These are phyloP conservation scores for Phytophthora foliorum DNA, from an alignment of 352 stramenopile genomes.

Conservation along the genomic window DNA sequence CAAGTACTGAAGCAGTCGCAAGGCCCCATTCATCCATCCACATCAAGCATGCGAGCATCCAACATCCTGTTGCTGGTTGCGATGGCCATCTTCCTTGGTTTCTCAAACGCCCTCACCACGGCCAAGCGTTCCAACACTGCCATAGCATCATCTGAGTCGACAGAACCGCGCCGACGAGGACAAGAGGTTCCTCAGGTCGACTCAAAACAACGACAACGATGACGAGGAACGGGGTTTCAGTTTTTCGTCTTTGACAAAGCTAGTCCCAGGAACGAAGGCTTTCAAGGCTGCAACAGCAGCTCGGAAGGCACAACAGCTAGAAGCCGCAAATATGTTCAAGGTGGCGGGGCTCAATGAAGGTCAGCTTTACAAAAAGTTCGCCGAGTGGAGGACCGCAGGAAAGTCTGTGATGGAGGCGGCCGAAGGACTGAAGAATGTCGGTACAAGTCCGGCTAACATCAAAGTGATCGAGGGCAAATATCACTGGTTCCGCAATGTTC, in stretches of 20 bases:
- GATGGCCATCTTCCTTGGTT: not conserved
- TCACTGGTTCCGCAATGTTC: not conserved
- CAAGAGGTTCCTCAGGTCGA: not conserved
- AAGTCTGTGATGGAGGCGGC: not conserved
- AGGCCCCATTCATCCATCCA: no score
- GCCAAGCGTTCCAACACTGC: not conserved
- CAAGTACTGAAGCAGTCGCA: no score
- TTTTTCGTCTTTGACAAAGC: not conserved
- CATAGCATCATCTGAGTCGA: not conserved
- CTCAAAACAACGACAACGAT: not conserved
- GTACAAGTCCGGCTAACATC: not conserved
- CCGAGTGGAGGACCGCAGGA: not conserved
- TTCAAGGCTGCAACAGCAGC: not conserved
- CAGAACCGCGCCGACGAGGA: not conserved
- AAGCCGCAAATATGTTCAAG: not conserved
- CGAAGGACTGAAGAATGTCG: not conserved
- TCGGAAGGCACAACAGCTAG: not conserved
- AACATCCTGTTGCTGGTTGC: not conserved
- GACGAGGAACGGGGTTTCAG: not conserved
- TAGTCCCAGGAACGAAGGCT: not conserved
- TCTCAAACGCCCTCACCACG: not conserved
- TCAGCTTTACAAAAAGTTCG: not conserved
- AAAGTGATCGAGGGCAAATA: not conserved
- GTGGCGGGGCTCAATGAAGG: not conserved
- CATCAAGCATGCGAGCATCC: not conserved